Conservation (phyloP, 352 stramenopile species). For the Globisporangium cylindrosporum region DNA sequence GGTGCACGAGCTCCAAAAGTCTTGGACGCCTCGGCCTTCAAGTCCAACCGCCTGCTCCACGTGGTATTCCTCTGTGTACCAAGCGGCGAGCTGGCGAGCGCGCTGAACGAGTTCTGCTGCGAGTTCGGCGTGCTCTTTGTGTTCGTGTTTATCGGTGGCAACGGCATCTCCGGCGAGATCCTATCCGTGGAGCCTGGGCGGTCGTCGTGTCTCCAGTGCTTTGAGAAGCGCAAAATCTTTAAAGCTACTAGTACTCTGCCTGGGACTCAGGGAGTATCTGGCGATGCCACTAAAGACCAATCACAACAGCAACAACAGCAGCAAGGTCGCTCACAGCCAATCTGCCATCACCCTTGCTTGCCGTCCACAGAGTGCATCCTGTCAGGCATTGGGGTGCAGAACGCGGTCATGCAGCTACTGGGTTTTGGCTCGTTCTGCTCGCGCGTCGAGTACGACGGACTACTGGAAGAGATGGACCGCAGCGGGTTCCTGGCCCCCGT, state of each 20-base stretch:
- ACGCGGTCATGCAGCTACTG: constrained; percentile 34
- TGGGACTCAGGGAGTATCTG: neutral
- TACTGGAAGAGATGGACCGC: constrained; percentile 44
- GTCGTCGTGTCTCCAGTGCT: constrained; percentile 44
- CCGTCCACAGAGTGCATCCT: constrained; percentile 49
- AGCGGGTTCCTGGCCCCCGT: constrained; percentile 38
- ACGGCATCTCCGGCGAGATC: constrained; percentile 41
- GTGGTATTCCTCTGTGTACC: constrained; percentile 37
- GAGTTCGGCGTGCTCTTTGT: constrained; percentile 33
- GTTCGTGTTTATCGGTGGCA: constrained; percentile 21
- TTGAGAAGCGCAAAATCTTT: constrained; percentile 43
- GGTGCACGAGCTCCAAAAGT: neutral
- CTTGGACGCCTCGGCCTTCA: neutral
- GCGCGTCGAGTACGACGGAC: constrained; percentile 44
- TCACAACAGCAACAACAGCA: neutral
- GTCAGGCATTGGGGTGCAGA: constrained; percentile 39
- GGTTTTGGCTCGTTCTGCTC: constrained; percentile 34
- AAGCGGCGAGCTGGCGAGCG: constrained; percentile 24
- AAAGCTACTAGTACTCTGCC: constrained; percentile 13
- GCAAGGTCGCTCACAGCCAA: neutral
- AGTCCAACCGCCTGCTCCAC: neutral
- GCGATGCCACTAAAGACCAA: neutral
- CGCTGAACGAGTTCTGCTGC: constrained; percentile 48
- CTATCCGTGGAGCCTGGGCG: constrained; percentile 31
- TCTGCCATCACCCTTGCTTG: constrained; percentile 14